Conservation (phyloP, 495 filamentous ascomycete species). For the Hypoxylon lenormandii region DNA sequence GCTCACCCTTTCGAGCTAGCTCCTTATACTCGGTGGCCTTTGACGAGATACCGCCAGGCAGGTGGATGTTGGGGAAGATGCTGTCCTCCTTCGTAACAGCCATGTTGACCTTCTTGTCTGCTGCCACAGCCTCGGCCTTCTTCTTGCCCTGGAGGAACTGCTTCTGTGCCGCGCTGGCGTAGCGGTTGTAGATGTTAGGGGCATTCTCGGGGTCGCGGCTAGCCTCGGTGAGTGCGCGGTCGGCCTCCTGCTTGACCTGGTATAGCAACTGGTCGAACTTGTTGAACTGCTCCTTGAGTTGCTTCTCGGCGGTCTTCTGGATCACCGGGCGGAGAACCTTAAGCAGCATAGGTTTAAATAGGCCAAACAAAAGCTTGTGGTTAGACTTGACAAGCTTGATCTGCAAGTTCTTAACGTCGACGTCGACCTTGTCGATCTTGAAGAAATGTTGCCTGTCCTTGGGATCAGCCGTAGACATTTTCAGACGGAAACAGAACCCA, state of each 20-base stretch:
- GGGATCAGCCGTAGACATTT: conserved; percentile 82
- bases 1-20: conserved; percentile 85
- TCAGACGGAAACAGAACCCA: conserved; percentile 92
- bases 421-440: conserved; percentile 89
- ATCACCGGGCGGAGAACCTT: conserved; percentile 84
- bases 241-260: conserved; percentile 83
- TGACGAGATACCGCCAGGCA: conserved; percentile 89
- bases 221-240: conserved; percentile 74
- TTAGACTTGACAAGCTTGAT: conserved; percentile 94
- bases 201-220: conserved; percentile 78
- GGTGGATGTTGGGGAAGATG: conserved; percentile 86
- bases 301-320: conserved; percentile 86
- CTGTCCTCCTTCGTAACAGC: conserved; percentile 89
- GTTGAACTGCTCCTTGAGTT: conserved; percentile 80
- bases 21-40: conserved; percentile 97
- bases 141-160: conserved; percentile 77
- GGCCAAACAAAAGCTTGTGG: conserved; percentile 87
- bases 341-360: conserved; percentile 90
- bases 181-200: conserved; percentile 87
- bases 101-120: conserved; percentile 86
- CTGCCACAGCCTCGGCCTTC: conserved; percentile 69
- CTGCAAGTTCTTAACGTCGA: conserved; percentile 84
- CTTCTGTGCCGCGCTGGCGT: conserved; percentile 79
- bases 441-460: conserved; percentile 84
- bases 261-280: conserved; percentile 76